Conservation (phyloP, 495 filamentous ascomycete genomes). For the Aspergillus avenaceus region DNA sequence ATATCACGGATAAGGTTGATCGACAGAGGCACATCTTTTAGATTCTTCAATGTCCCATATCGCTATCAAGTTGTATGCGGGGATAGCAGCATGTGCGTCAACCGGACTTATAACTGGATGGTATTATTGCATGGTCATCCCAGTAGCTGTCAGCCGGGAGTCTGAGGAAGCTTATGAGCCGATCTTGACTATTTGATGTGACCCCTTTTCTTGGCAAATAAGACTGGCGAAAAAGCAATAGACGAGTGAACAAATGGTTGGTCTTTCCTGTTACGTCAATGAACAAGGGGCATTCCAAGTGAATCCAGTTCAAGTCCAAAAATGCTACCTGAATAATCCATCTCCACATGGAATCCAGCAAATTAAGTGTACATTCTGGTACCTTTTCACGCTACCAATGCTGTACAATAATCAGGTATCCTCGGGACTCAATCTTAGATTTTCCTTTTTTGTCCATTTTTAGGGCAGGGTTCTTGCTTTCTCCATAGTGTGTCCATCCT, state of each 20-base stretch:
- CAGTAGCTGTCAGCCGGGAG: too few species aligned
- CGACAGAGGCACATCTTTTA: neutral
- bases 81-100: neutral
- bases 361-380: too few species aligned
- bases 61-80: neutral
- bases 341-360: too few species aligned
- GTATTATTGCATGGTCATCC: neutral
- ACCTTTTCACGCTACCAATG: too few species aligned
- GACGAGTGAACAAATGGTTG: too few species aligned
- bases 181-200: too few species aligned
- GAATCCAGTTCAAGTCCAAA: neutral
- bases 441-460: neutral
- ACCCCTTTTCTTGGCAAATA: too few species aligned
- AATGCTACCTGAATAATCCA: too few species aligned
- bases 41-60: neutral
- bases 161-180: too few species aligned
- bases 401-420: neutral
- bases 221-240: too few species aligned
- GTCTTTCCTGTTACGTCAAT: neutral
- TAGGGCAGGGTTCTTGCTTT: neutral
- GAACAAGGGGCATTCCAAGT: neutral
- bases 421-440: neutral
- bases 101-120: neutral
- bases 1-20: neutral
- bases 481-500: neutral